These are phyloP conservation scores for Zygosaccharomyces lentus DNA, from an alignment of 805 yeast species.

Conservation along the genomic window DNA sequence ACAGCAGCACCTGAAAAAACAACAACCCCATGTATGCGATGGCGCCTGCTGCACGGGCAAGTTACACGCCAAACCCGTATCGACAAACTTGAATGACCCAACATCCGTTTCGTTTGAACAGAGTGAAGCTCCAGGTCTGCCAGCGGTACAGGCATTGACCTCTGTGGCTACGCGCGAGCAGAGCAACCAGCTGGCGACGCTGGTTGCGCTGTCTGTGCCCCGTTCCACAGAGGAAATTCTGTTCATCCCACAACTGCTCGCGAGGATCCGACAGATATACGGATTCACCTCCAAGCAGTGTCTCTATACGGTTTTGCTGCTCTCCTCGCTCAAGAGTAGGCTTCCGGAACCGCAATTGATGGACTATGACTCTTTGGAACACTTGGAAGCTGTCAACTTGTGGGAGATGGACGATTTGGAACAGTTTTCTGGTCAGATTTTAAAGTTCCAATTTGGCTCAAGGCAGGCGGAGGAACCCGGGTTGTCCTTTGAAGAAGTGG, in stretches of 20 bases:
- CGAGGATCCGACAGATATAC: slow-evolving; percentile 62
- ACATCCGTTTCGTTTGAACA: slow-evolving; percentile 52
- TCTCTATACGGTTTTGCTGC: slow-evolving; percentile 62
- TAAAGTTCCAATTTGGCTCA: slow-evolving; percentile 17
- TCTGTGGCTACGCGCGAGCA: slow-evolving; percentile 52
- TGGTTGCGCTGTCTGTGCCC: slow-evolving; percentile 70
- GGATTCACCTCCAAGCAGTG: slow-evolving; percentile 71
- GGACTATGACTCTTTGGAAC: slow-evolving; percentile 14
- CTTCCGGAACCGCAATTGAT: slow-evolving; percentile 35
- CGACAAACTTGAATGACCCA: slow-evolving; percentile 28
- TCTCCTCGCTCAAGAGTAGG: slow-evolving; percentile 64
- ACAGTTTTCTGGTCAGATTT: slow-evolving; percentile 19
- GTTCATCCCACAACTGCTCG: slow-evolving; percentile 66
- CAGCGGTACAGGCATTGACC: slow-evolving; percentile 59
- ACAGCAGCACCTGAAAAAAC: neutral
- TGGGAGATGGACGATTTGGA: slow-evolving; percentile 31
- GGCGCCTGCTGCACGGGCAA: slow-evolving; percentile 16
- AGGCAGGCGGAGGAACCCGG: slow-evolving; percentile 4
- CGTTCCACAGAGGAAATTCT: slow-evolving; percentile 75
- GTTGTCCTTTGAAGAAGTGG: slow-evolving; percentile 39
- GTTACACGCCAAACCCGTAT: slow-evolving; percentile 26
- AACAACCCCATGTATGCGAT: slow-evolving; percentile 14
- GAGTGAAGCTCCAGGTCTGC: slow-evolving; percentile 71
- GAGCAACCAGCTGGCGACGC: slow-evolving; percentile 46
- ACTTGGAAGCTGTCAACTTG: slow-evolving; percentile 20